These are phyloP conservation scores for Kwoniella dendrophila DNA, from an alignment of 768 basidiomycete genomes.

Conservation along the genomic window DNA sequence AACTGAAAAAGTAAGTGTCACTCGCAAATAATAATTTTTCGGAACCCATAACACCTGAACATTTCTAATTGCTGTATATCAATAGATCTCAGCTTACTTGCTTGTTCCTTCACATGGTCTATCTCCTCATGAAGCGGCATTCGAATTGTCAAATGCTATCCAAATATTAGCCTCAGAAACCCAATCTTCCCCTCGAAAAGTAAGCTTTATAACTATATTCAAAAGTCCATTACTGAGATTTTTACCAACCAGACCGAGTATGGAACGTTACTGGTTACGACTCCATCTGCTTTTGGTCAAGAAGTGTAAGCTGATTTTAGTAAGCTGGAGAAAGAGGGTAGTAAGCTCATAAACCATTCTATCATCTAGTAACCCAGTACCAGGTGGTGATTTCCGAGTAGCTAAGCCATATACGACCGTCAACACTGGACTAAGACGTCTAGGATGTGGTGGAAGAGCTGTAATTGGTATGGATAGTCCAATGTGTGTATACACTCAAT, in stretches of 20 bases:
- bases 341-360: slow-evolving; percentile 4
- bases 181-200: slow-evolving; percentile 29
- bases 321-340: neutral
- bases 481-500: slow-evolving; percentile 27
- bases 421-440: slow-evolving; percentile 43
- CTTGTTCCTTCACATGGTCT: slow-evolving; percentile 30
- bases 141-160: slow-evolving; percentile 34
- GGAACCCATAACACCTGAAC: neutral
- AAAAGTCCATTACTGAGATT: neutral
- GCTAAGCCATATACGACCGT: slow-evolving; percentile 45
- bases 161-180: slow-evolving; percentile 35
- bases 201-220: slow-evolving; percentile 9
- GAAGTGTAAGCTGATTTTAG: slow-evolving; percentile 37
- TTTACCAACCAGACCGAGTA: slow-evolving; percentile 33
- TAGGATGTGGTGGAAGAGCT: slow-evolving; percentile 51
- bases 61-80: neutral
- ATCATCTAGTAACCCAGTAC: slow-evolving; percentile 31
- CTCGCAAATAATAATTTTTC: neutral
- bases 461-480: slow-evolving; percentile 44
- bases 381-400: slow-evolving; percentile 45
- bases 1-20: slow-evolving; percentile 39
- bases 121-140: slow-evolving; percentile 22
- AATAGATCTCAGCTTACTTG: slow-evolving; percentile 45
- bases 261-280: slow-evolving; percentile 43
- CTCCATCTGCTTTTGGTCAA: slow-evolving; percentile 43